Conservation (phyloP, 306 rosid species). For the Luffa acutangula region DNA sequence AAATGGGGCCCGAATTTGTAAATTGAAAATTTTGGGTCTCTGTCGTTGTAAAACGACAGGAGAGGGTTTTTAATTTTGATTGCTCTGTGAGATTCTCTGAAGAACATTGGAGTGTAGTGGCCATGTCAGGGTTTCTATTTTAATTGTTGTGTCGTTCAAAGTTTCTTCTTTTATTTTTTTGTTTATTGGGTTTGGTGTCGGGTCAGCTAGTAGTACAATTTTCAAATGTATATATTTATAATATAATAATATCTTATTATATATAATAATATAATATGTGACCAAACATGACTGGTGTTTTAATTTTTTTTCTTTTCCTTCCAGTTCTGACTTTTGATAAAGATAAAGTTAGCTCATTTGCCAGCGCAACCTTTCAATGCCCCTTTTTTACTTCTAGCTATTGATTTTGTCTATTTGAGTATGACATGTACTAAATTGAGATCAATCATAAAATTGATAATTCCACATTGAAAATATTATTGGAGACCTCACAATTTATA, state of each 20-base stretch:
- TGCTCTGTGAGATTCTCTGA: conserved; percentile 8
- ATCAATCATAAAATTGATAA: no score
- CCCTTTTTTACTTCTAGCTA: neutral
- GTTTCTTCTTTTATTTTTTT: neutral
- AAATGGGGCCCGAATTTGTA: neutral
- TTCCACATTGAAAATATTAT: no score
- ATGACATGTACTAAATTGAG: neutral
- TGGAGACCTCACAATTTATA: no score
- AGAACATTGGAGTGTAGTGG: neutral
- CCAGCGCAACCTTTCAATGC: neutral
- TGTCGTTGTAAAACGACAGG: neutral
- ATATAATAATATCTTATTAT: neutral
- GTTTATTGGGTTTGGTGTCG: neutral
- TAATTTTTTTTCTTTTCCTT: neutral
- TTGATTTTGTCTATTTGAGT: neutral
- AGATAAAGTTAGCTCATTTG: neutral
- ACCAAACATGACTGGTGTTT: neutral
- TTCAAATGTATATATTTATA: neutral
- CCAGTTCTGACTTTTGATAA: neutral
- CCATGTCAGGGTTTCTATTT: neutral
- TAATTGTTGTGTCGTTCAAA: neutral
- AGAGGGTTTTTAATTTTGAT: neutral
- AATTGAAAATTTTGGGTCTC: neutral
- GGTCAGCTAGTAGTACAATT: neutral
- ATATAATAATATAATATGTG: neutral